Percentiles rank a stretch among this genome's conserved stretches.
Evolutionary conservation across 2,329 filamentous ascomycete genomes (phyloP).

Genomic region (Pseudohalonectria lignicola): DNA sequence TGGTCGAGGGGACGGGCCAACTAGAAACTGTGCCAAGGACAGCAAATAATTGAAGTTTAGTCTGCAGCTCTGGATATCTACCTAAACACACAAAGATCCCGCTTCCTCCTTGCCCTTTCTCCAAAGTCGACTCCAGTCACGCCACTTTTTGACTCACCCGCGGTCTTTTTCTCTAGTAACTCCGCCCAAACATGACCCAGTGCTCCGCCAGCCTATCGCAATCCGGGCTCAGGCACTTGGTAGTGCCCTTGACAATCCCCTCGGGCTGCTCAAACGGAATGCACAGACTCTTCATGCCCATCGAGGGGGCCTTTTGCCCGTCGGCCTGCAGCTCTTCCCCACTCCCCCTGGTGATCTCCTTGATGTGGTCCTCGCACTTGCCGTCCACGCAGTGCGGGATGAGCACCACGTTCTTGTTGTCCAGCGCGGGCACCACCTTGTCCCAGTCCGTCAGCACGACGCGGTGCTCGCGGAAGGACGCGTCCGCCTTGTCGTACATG

Average conservation of each 20-base stretch:
- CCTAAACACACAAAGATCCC: no score
- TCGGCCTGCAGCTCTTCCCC: constrained; percentile 39
- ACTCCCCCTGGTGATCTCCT: constrained; percentile 77
- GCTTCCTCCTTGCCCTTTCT: no score
- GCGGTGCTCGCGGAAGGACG: constrained; percentile 69
- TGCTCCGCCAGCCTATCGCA: constrained; percentile 66
- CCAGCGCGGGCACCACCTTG: constrained; percentile 80
- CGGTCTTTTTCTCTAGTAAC: constrained; percentile 46
- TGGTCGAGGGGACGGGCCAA: no score
- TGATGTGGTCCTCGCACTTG: constrained; percentile 88
- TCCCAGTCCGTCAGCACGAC: constrained; percentile 78
- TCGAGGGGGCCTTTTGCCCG: constrained; percentile 41
- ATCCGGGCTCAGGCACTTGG: constrained; percentile 85
- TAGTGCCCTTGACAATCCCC: constrained; percentile 67
- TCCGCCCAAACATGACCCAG: constrained; percentile 89
- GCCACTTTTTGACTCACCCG: no score
- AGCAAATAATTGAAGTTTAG: no score
- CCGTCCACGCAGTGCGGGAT: constrained; percentile 78
- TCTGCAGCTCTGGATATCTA: no score
- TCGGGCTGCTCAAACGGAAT: constrained; percentile 75
- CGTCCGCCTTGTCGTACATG: constrained; percentile 66
- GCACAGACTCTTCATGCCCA: constrained; percentile 62
- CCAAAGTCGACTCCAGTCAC: no score
- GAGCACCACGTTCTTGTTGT: constrained; percentile 83
- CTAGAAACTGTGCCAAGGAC: no score